Conservation (phyloP, 768 basidiomycete genomes). For the Suillus clintonianus region DNA sequence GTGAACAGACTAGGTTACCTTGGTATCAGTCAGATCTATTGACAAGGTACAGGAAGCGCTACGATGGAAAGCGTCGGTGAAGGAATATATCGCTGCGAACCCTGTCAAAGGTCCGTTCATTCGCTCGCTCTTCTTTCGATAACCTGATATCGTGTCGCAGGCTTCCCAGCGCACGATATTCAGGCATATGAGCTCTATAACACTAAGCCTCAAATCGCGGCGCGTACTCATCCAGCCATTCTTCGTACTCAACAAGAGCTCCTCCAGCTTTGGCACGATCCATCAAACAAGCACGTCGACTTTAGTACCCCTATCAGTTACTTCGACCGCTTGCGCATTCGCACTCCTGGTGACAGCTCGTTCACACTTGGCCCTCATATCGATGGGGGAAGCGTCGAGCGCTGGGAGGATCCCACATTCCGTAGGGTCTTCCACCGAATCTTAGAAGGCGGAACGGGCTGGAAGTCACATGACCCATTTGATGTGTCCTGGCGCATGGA, state of each 20-base stretch:
- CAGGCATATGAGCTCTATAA: slow-evolving; percentile 80
- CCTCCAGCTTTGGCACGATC: slow-evolving; percentile 57
- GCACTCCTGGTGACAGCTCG: slow-evolving; percentile 66
- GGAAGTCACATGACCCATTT: slow-evolving; percentile 53
- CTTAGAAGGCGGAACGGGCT: slow-evolving; percentile 42
- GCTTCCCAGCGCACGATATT: slow-evolving; percentile 66
- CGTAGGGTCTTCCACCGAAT: slow-evolving; percentile 45
- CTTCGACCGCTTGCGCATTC: slow-evolving; percentile 74
- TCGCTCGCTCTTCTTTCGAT: not conserved
- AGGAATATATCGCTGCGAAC: slow-evolving; percentile 56
- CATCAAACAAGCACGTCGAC: slow-evolving; percentile 42
- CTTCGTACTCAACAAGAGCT: slow-evolving; percentile 59
- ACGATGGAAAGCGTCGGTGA: slow-evolving; percentile 56
- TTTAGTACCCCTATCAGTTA: slow-evolving; percentile 69
- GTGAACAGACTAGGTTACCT: slow-evolving; percentile 32
- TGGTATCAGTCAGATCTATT: slow-evolving; percentile 11
- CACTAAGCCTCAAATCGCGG: slow-evolving; percentile 59
- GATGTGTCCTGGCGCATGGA: slow-evolving; percentile 47
- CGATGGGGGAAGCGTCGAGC: slow-evolving; percentile 53
- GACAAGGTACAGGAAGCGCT: slow-evolving; percentile 51
- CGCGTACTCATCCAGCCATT: slow-evolving; percentile 64
- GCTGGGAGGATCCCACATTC: slow-evolving; percentile 54
- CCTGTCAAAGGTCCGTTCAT: slow-evolving; percentile 46
- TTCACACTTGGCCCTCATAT: slow-evolving; percentile 69
- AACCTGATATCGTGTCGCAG: slow-evolving; percentile 31